phyloP scores from a whole-genome alignment of 352 stramenopile genomes.

The Phytophthora sojae region DNA sequence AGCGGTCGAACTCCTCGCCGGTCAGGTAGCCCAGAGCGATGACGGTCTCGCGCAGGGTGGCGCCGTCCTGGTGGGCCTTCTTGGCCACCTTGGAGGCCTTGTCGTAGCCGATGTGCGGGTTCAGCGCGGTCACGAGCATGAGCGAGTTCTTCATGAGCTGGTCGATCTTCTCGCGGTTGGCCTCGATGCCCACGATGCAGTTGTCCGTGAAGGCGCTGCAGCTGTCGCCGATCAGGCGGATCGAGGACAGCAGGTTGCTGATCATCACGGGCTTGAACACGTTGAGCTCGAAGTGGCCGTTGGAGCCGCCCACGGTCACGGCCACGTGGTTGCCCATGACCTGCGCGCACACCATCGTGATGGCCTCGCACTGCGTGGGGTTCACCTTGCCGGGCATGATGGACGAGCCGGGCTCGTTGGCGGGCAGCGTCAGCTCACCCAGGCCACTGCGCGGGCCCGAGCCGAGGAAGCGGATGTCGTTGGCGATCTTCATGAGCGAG shows the following conservation, averaged over 20 bases:
- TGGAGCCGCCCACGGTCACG: constrained; percentile 92
- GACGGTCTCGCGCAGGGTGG: constrained; percentile 93
- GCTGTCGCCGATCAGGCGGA: constrained; percentile 91
- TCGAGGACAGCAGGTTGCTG: constrained; percentile 83
- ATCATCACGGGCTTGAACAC: constrained; percentile 98
- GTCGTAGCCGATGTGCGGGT: constrained; percentile 98
- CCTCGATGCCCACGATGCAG: constrained; percentile 93
- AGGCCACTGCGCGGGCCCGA: constrained; percentile 66
- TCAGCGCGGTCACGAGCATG: constrained; percentile 98
- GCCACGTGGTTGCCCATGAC: constrained; percentile 97
- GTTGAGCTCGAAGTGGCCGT: constrained; percentile 98
- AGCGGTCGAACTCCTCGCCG: constrained; percentile 95
- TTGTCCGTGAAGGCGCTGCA: constrained; percentile 91
- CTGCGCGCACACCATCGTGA: constrained; percentile 97
- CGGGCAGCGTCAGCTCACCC: constrained; percentile 68
- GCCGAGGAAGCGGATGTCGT: constrained; percentile 80
- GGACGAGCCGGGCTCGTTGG: constrained; percentile 75
- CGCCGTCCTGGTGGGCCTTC: constrained; percentile 94
- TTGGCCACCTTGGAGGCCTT: constrained; percentile 97
- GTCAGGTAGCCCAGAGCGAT: constrained; percentile 93
- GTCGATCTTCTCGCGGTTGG: constrained; percentile 92
- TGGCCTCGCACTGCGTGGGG: constrained; percentile 94
- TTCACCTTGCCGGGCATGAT: constrained; percentile 86
- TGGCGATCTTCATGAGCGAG: constrained; percentile 84
- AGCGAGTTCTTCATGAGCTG: constrained; percentile 95